These are phyloP conservation scores for Xylaria sp. DNA, from an alignment of 2,329 filamentous ascomycete species.

Conservation along the genomic window DNA sequence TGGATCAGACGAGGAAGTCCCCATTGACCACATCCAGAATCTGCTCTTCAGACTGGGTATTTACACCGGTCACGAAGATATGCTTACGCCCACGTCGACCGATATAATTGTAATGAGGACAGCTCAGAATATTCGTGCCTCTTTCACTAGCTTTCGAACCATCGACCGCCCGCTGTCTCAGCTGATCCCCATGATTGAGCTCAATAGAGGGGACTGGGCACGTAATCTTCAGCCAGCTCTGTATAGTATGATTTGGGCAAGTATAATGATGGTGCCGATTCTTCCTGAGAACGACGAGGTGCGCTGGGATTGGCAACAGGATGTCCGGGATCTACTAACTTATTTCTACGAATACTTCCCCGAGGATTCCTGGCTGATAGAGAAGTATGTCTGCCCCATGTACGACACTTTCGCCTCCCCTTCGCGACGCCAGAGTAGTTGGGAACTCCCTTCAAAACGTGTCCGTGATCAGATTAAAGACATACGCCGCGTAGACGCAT, in stretches of 20 bases:
- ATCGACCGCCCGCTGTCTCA: constrained; percentile 54
- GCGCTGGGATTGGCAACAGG: constrained; percentile 66
- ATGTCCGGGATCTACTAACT: constrained; percentile 72
- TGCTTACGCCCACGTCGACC: constrained; percentile 72
- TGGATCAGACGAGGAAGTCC: constrained; percentile 74
- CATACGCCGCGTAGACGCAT: constrained; percentile 58
- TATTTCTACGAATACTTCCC: constrained; percentile 73
- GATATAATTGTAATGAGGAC: constrained; percentile 78
- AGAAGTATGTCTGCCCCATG: constrained; percentile 74
- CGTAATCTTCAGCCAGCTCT: constrained; percentile 68
- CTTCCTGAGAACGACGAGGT: constrained; percentile 53
- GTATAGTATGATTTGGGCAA: constrained; percentile 80
- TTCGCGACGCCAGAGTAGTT: constrained; percentile 47
- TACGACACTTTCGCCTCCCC: constrained; percentile 58
- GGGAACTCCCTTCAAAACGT: constrained; percentile 50
- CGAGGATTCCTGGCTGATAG: constrained; percentile 77
- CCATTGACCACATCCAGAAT: constrained; percentile 65
- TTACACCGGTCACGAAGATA: constrained; percentile 57
- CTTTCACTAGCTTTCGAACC: constrained; percentile 63
- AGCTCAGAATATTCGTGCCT: constrained; percentile 82
- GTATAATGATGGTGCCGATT: constrained; percentile 64
- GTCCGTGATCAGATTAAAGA: constrained; percentile 54
- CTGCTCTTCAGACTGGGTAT: constrained; percentile 65
- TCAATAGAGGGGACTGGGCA: constrained; percentile 62
- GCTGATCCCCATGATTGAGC: constrained; percentile 52